Evolutionary conservation across 371 early-diverging fungal genomes (phyloP), one percentile per base, ranked within the genome.

Genomic region (Circinella minor): DNA sequence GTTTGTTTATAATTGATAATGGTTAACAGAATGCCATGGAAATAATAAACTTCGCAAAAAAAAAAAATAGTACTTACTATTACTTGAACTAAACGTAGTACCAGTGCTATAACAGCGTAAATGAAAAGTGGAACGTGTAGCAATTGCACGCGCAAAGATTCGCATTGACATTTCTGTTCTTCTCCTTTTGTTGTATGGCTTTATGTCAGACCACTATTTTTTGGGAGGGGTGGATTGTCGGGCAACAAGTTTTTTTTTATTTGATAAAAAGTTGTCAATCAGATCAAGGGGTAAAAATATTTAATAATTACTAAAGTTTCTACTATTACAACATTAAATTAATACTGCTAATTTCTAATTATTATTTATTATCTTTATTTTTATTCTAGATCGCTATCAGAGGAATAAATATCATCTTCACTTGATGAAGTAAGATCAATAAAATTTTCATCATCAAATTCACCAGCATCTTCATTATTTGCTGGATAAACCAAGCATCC

Each of bases 401-500:
- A 8, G 4, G 6, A 5, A 8, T 57, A 20, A 7, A 27, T 27
- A 27, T 57, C 57, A 20, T 63, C 63, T 8, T 63, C 63, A 48
- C 51, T 54, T 51, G 18, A 37, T 11, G 48, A 49, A 11, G 68
- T 43, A 14, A 66, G 34, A 6, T 66, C 57, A 4, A 54, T 34
- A 20, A 57, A 59, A 7, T 57, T 43, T 27, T 39, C 20, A 18
- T 68, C 61, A 11, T 46, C 17, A 43, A 68, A 68, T 10, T 68
- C 68, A 27, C 43, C 63, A 39, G 38, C 34, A 43, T 74, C 71
- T 18, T 73, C 72, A 36, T 74, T 51, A 55, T 66, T 69, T 48
- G 76, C 69, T 55, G 80, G 77, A 64, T 85, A 78, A 15, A 88
- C 77, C 27, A 78, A 70, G 17, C 71, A 80, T 15, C 89, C 87